Evolutionary conservation across 176 grass and related monocot species (phyloP), one percentile per base, ranked within the genome.

Genomic region (Triticum urartu): DNA sequence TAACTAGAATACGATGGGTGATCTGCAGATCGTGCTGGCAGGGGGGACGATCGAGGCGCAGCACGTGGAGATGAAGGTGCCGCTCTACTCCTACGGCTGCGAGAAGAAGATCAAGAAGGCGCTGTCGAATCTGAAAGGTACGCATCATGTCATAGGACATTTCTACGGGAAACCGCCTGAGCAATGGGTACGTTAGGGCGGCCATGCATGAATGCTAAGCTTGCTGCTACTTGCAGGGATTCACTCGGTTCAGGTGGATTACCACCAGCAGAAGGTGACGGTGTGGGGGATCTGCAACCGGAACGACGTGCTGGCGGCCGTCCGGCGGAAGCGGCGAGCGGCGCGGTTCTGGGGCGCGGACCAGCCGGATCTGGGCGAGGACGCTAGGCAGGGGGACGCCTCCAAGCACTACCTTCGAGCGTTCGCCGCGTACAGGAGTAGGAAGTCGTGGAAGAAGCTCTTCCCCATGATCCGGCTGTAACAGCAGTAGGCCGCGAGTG

Each of bases 51-150:
- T 98, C 68, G 91, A 94, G 48, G 82, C 93, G 8, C 96, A 98
- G 83, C 81, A 86, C 38, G 93, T 98, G 83, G 96, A 98, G 86
- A 94, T 98, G 96, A 98, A 91, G 84, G 96, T 95, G 56, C 96
- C 92, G 15, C 96, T 98, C 81, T 98, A 95, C 78, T 98, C 96
- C 35, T 89, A 92, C 79, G 91, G 96, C 18, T 94, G 93, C 56
- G 96, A 95, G 86, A 98, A 94, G 84, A 98, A 98, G 87, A 89
- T 98, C 83, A 92, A 92, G 90, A 98, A 94, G 88, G 90, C 93
- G 14, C 64, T 98, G 14, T 88, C 91, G 1, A 75, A 87, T 77
- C 78, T 95, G 0, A 95, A 89, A 95, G 93, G 96, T 94, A 92
- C 20, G 9, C 6, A 20, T 17, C 13, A 52, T 52, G 5, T 17